A percentile compares a stretch with the other conserved stretches of the same genome.
phyloP scores from a whole-genome alignment of 2,329 filamentous ascomycete genomes.

The Cladosporium sp. region DNA sequence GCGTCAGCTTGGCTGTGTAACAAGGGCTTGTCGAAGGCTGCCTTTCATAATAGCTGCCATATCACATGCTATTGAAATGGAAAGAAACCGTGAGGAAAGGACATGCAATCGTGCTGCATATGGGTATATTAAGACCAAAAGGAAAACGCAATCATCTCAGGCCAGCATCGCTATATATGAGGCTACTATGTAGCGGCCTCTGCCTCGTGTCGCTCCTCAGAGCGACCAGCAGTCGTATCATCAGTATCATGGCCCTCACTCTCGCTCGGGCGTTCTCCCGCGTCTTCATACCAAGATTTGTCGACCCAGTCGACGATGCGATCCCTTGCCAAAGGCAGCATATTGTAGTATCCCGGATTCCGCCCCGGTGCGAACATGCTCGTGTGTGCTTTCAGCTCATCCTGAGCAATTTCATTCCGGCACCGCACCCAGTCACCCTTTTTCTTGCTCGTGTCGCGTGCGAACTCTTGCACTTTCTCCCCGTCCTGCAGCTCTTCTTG shows the following conservation, averaged over 20 bases:
- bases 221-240: not conserved
- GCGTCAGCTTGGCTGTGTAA: too few relatives aligned
- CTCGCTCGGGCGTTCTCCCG: conserved; percentile 14
- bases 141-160: too few relatives aligned
- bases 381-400: conserved; percentile 80
- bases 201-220: not conserved
- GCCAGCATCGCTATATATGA: too few relatives aligned
- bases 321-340: conserved; percentile 62
- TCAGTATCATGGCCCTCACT: conserved; percentile 17
- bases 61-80: too few relatives aligned
- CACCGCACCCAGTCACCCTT: conserved; percentile 60
- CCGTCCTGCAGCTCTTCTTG: conserved; percentile 30
- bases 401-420: conserved; percentile 74
- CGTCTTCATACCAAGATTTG: conserved; percentile 27
- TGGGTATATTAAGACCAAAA: too few relatives aligned
- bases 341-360: conserved; percentile 67
- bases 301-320: conserved; percentile 60
- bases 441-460: conserved; percentile 26
- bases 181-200: not conserved
- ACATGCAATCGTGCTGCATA: too few relatives aligned
- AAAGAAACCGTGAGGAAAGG: too few relatives aligned
- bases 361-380: conserved; percentile 69
- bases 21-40: too few relatives aligned
- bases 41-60: too few relatives aligned
- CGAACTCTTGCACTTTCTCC: conserved; percentile 31